Conservation (phyloP, 257 asterid genomes). For the Osmanthus fragrans region DNA sequence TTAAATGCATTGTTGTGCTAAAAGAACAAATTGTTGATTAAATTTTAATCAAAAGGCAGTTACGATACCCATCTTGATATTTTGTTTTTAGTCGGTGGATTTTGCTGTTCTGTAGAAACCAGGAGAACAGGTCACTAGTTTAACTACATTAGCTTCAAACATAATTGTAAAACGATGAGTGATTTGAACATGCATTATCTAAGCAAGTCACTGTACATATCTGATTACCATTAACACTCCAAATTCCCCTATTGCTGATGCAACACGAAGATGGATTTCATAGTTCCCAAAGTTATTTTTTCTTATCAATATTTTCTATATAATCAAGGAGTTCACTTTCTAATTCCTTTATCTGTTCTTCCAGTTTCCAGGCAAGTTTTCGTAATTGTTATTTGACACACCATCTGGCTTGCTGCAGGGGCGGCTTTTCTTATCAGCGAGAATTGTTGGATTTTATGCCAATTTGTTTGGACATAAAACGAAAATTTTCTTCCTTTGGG, state of each 20-base stretch:
- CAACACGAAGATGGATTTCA: not conserved
- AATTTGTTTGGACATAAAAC: conserved; percentile 91
- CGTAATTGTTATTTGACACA: not conserved
- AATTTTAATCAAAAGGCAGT: not conserved
- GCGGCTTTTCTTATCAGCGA: conserved; percentile 86
- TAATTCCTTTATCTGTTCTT: not conserved
- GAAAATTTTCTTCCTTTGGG: conserved; percentile 86
- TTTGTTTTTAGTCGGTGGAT: not conserved
- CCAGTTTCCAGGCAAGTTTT: not conserved
- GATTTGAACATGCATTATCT: not conserved
- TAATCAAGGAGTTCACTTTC: not conserved
- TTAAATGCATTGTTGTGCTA: not conserved
- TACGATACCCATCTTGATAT: not conserved
- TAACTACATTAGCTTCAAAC: not conserved
- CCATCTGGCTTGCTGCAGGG: conserved; percentile 58
- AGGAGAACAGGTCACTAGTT: not conserved
- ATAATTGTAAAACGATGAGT: not conserved
- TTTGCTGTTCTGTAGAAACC: not conserved
- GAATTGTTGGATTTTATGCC: conserved; percentile 84
- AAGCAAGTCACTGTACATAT: not conserved
- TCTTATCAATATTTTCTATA: not conserved
- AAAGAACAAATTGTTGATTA: not conserved
- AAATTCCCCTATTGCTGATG: not conserved
- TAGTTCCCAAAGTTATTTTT: not conserved
- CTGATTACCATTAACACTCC: not conserved